Evolutionary conservation across 176 grass and related monocot genomes (phyloP).

Genomic region (Zoysia pacifica): DNA sequence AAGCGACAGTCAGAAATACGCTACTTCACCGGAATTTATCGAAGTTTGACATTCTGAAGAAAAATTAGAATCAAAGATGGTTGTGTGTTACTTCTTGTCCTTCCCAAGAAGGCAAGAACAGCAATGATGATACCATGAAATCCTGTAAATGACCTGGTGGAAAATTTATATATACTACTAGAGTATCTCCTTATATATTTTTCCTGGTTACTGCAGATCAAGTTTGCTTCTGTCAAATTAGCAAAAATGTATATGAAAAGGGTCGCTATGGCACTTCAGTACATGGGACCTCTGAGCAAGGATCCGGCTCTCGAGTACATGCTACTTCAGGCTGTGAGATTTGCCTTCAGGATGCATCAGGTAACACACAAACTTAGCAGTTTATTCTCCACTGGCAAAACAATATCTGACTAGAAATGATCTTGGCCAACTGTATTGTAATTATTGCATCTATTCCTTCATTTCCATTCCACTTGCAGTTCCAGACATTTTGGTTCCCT

Average conservation of each 20-base stretch:
- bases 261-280: slow-evolving; percentile 89
- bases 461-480: neutral
- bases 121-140: neutral
- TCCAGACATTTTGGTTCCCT: neutral
- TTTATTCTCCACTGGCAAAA: slow-evolving; percentile 1
- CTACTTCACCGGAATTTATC: neutral
- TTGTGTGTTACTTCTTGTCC: neutral
- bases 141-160: neutral
- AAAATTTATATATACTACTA: neutral
- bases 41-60: neutral
- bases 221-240: slow-evolving; percentile 94
- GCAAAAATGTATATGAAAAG: slow-evolving; percentile 97
- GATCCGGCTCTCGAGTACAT: slow-evolving; percentile 96
- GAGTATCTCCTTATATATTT: slow-evolving; percentile 3
- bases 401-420: neutral
- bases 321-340: slow-evolving; percentile 97
- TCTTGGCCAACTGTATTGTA: neutral
- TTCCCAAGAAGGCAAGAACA: too few relatives aligned
- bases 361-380: slow-evolving; percentile 40
- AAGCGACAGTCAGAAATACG: neutral
- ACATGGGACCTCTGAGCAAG: slow-evolving; percentile 88
- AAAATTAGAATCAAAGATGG: neutral
- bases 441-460: neutral
- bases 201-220: slow-evolving; percentile 62
- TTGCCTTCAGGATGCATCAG: slow-evolving; percentile 99